Percentiles rank a stretch among this genome's conserved stretches.
These are phyloP conservation scores for Isatis tinctoria DNA, from an alignment of 345 rosid species.

Conservation along the genomic window DNA sequence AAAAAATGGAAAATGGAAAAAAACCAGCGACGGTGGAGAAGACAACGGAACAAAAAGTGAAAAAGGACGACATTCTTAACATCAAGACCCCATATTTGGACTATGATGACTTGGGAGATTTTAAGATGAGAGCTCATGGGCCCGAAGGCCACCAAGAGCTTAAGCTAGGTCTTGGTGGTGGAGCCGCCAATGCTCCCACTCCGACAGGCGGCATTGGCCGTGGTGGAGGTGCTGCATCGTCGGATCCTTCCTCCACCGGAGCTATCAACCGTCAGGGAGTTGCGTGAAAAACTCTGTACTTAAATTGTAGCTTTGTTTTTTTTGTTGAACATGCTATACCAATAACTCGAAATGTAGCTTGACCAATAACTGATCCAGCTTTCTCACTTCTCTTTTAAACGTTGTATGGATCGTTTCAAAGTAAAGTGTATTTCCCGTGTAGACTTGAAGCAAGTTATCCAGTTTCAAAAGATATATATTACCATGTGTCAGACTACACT, in stretches of 20 bases:
- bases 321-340: no score
- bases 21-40: neutral
- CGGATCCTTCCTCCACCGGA: slow-evolving; percentile 18
- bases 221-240: slow-evolving; percentile 11
- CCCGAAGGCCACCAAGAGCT: slow-evolving; percentile 51
- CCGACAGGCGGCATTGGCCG: slow-evolving; percentile 39
- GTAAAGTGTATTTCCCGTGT: no score
- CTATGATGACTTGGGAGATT: slow-evolving; percentile 13
- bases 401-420: no score
- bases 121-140: slow-evolving; percentile 41
- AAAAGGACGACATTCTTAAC: neutral
- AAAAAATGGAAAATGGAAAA: slow-evolving; percentile 9
- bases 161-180: slow-evolving; percentile 45
- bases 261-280: slow-evolving; percentile 17
- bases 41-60: neutral
- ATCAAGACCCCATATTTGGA: slow-evolving; percentile 22
- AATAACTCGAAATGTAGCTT: no score
- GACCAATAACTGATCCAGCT: no score
- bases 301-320: neutral
- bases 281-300: neutral
- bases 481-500: no score
- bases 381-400: no score
- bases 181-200: slow-evolving; percentile 61
- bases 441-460: no score
- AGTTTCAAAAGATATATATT: no score